Evolutionary conservation across 768 basidiomycete species (phyloP), one percentile per base, ranked within the genome.

Genomic region (Rhodocollybia butyracea): DNA sequence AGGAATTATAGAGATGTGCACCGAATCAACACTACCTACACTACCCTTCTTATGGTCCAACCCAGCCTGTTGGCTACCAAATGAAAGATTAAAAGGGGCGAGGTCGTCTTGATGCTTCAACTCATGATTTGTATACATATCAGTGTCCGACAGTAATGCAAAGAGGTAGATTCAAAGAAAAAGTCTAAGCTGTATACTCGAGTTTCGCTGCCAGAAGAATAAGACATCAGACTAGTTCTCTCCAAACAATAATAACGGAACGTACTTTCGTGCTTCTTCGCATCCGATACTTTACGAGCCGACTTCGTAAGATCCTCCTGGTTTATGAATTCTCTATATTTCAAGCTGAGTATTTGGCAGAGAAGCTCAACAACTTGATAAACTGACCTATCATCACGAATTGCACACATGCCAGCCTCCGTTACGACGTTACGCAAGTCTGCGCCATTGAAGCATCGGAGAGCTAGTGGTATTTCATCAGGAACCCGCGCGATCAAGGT

Each of bases 221-320:
- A 51, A 50, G 61, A n/a, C 66, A 31, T n/a, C 40, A 51, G 36
- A 7, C 17, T 2, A 46, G 26, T 7, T 10, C 17, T 30, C 31
- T 11, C 22, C 12, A 19, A 21, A 29, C 24, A 55, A 52, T 40
- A 15, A 27, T 34, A 29, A 26, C 29, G 39, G 17, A 17, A 76
- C 90, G 74, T 66, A 91, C 91, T 91, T 76, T 98, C 94, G 64
- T 97, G 95, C 70, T 98, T 98, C 85, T 98, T 98, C 15, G 94
- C 91, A 64, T 98, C 96, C 39, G 86, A 84, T 19, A 98, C 87
- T 69, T 99, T 99, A 61, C 97, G 80, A 38, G 91, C 93, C 17
- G 96, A 96, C 75, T 98, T 98, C 57, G 89, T 92, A 54, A 97
- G 76, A 72, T 99, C 96, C 66, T 98, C 96, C 70, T 99, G 96